phyloP scores from a whole-genome alignment of 192 early-diverging fungal species.

The Linnemannia exigua region DNA sequence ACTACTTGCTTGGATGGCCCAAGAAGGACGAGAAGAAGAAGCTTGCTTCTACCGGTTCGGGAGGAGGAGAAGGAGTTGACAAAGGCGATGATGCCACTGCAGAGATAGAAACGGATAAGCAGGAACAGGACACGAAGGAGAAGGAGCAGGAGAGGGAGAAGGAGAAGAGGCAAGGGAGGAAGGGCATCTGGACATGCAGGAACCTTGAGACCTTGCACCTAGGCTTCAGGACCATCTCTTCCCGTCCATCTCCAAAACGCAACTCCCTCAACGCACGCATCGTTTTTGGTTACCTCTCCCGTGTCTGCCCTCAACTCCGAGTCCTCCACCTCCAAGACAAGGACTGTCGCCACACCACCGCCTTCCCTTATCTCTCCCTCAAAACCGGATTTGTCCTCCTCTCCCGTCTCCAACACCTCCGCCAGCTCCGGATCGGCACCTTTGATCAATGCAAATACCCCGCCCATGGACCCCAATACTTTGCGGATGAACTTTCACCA shows the following conservation, averaged over 20 bases:
- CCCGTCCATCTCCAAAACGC: not conserved
- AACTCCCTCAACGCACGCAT: not conserved
- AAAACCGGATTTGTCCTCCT: not conserved
- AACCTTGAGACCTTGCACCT: not conserved
- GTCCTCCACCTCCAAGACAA: not conserved
- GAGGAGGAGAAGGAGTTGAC: constrained; percentile 11
- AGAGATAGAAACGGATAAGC: not conserved
- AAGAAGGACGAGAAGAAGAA: constrained; percentile 1
- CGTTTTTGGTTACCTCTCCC: not conserved
- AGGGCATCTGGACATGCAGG: not conserved
- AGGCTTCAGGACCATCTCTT: not conserved
- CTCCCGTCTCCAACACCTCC: not conserved
- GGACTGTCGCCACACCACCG: not conserved
- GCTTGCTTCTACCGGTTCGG: not conserved
- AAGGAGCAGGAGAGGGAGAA: not conserved
- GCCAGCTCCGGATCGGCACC: not conserved
- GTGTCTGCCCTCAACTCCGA: not conserved
- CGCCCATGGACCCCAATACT: too few species aligned
- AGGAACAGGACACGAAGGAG: too few species aligned
- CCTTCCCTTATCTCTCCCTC: not conserved
- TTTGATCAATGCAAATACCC: not conserved
- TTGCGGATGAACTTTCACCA: not conserved
- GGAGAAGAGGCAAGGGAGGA: not conserved
- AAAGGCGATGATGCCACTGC: not conserved
- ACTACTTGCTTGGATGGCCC: not conserved